Percentiles rank a stretch among this genome's conserved stretches.
These are phyloP conservation scores for Colletotrichum shisoi DNA, from an alignment of 2,329 filamentous ascomycete species.

Conservation along the genomic window DNA sequence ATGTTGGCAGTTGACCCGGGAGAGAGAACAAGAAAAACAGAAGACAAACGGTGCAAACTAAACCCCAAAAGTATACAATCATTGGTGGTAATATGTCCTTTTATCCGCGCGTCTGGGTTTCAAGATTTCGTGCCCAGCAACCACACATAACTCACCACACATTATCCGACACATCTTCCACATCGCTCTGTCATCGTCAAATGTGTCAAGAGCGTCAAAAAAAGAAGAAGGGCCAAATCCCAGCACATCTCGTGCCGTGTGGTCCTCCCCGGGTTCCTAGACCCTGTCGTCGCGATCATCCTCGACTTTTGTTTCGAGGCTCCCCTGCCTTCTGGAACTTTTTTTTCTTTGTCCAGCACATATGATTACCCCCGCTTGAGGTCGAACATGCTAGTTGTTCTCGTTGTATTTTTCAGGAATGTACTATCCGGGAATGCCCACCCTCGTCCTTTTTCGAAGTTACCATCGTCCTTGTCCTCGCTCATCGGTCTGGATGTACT, in stretches of 20 bases:
- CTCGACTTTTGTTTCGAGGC: constrained; percentile 11
- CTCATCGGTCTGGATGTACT: background rate
- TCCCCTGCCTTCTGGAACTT: constrained; percentile 5
- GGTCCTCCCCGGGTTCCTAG: background rate
- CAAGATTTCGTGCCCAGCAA: constrained; percentile 1
- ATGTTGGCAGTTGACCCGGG: background rate
- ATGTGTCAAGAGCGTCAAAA: background rate
- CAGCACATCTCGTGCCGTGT: background rate
- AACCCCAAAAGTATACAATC: constrained; percentile 30
- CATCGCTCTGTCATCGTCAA: constrained; percentile 15
- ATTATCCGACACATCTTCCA: background rate
- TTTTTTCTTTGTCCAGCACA: constrained; percentile 37
- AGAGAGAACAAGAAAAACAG: constrained; percentile 5
- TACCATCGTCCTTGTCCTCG: constrained; percentile 11
- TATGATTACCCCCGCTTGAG: constrained; percentile 25
- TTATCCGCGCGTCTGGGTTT: constrained; percentile 6
- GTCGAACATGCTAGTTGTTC: constrained; percentile 17
- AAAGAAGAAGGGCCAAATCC: background rate
- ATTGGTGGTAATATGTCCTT: constrained; percentile 29
- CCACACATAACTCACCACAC: background rate
- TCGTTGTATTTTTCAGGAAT: constrained; percentile 1
- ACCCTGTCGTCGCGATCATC: background rate
- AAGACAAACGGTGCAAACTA: constrained; percentile 24
- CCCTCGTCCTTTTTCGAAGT: constrained; percentile 1
- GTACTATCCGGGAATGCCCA: constrained; percentile 15